A percentile compares a stretch with the other conserved stretches of the same genome.
These are phyloP conservation scores for Pseudogymnoascus verrucosus DNA, from an alignment of 2,329 filamentous ascomycete genomes.

Conservation along the genomic window DNA sequence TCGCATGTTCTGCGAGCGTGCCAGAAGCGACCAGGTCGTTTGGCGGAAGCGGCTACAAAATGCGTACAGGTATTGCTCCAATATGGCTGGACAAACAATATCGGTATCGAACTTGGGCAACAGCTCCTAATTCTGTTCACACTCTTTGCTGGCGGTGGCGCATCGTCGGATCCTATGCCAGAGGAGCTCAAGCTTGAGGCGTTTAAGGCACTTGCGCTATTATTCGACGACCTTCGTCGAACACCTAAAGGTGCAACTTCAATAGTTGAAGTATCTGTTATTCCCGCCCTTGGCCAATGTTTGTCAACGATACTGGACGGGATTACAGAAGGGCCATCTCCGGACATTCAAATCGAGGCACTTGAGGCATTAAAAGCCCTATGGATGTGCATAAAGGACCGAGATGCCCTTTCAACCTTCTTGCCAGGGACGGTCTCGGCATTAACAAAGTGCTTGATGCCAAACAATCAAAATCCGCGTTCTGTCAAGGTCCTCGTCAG, in stretches of 20 bases:
- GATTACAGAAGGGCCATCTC: conserved; percentile 54
- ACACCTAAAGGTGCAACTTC: conserved; percentile 41
- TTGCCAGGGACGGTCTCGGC: conserved; percentile 81
- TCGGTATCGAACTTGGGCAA: conserved; percentile 65
- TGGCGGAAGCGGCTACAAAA: conserved; percentile 68
- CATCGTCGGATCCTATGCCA: conserved; percentile 40
- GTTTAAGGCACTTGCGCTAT: conserved; percentile 58
- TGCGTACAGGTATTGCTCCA: conserved; percentile 67
- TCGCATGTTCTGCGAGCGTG: conserved; percentile 77
- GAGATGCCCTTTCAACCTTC: conserved; percentile 72
- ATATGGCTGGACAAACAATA: conserved; percentile 68
- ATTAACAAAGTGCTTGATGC: conserved; percentile 61
- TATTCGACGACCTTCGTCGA: conserved; percentile 53
- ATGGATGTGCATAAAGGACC: conserved; percentile 57
- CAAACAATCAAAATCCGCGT: conserved; percentile 54
- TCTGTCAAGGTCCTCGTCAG: conserved; percentile 56
- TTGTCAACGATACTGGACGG: conserved; percentile 74
- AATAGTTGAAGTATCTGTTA: conserved; percentile 48
- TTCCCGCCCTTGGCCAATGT: conserved; percentile 74
- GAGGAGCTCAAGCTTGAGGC: conserved; percentile 71
- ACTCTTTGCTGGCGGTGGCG: conserved; percentile 67
- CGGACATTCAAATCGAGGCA: conserved; percentile 64
- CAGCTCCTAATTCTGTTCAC: conserved; percentile 81
- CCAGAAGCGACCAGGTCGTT: conserved; percentile 59
- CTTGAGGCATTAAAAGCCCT: conserved; percentile 56